Evolutionary conservation across 148 eudicot species (phyloP).

Genomic region (Rhododendron williamsianum): DNA sequence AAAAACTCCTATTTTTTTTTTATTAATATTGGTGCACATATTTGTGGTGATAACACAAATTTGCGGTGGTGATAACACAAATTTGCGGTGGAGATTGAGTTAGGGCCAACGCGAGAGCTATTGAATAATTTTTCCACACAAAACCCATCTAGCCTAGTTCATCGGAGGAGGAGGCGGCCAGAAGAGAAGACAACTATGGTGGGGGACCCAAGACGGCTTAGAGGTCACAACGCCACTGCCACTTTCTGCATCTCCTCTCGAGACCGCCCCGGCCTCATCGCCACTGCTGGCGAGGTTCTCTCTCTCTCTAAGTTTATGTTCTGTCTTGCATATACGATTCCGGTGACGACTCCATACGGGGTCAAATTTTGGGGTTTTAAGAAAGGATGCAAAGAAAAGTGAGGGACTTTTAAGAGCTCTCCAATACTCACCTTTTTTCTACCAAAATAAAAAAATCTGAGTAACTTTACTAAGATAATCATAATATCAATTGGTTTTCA

Average conservation of each 20-base stretch:
- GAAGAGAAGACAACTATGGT: not conserved
- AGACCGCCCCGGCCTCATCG: constrained; percentile 57
- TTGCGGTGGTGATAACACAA: no score
- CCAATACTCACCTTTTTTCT: not conserved
- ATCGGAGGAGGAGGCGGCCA: not conserved
- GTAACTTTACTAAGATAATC: not conserved
- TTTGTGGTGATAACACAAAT: no score
- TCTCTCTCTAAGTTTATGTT: not conserved
- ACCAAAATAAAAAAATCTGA: not conserved
- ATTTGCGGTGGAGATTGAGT: no score
- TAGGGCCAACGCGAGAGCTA: no score
- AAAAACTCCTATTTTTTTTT: no score
- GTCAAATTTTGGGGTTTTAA: not conserved
- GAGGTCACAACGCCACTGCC: constrained; percentile 62
- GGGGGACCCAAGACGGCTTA: constrained; percentile 45
- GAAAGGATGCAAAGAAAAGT: not conserved
- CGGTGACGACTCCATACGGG: not conserved
- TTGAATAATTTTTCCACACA: no score
- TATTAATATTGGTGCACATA: no score
- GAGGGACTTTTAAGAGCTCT: not conserved
- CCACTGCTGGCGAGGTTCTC: constrained; percentile 72
- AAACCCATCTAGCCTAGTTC: no score
- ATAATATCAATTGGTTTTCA: no score
- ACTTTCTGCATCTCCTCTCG: constrained; percentile 70
- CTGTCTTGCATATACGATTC: not conserved